Base-by-base conservation (phyloP, 805 yeast genomes). In the Saturnispora saitoi region DNA sequence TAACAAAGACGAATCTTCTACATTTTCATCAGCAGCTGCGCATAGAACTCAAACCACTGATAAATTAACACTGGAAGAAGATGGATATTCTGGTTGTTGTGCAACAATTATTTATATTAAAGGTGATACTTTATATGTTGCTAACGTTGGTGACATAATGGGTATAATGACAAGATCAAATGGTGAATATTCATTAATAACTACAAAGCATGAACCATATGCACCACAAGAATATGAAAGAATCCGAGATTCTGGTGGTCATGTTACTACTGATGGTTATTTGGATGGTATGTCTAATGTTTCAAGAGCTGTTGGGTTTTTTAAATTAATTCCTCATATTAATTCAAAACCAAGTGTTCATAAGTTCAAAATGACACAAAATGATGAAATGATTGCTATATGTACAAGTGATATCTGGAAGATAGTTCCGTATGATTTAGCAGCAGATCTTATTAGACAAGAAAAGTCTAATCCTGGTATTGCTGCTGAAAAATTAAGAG, bases 401-500 rank as follows among this genome's bases (percentile, higher is more conserved):
- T 98, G 95, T 11, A 83, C 93, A 2, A 78, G 78, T 51, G 85
- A 82, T 49, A 65, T 93, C 43, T 93, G 98, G 96, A 89, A 90
- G 51, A 78, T 73, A 57, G 75, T 93, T 53, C 78, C 89, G 8
- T 80, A 78, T 54, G 95, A 89, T 58, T 75, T 87, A 12, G 96
- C 95, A 0, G 95, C 90, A 32, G 99, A 93, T 65, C 80, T 93
- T 49, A 82, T 90, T 12, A 75, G 96, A 52, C 86, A 83, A 53
- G 86, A 83, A 58, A 80, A 79, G 57, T 80, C 80, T 17, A 87
- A 86, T 56, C 95, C 97, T 2, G 83, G 87, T 80, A 63, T 80
- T 24, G 97, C 97, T 0, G 97, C 99, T 0, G 95, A 88, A 57
- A 88, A 86, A 59, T 71, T 93, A 56, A 78, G 98, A 59, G 99